Base-by-base conservation (phyloP, 257 asterid genomes). In the Echites panduratus region DNA sequence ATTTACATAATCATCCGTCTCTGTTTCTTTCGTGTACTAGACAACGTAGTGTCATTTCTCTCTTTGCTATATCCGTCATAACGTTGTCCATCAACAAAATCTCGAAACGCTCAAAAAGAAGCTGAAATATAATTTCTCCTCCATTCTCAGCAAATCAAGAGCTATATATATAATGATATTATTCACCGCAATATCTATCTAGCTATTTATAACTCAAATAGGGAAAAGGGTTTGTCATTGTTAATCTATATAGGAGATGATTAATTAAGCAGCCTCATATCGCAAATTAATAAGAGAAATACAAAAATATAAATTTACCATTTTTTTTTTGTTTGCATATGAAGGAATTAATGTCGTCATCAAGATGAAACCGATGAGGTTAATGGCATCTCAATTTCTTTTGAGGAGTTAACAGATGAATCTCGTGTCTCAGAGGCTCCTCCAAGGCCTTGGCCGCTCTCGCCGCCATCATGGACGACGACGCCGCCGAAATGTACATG, bases 381-480 rank as follows among this genome's bases (percentile, higher is more conserved):
- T 20, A 80, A 76, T 16, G 83, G 83, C 73, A 72, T 76, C 73
- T 80, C 83, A 63, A 63, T 40, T 76, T 80, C 84, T 73, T 62
- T 73, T 10, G 84, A 72, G 1, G 81, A 77, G 22, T 49, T 24
- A 45, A 59, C 24, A 16, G 82, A 77, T 35, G 77, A 58, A 45
- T 71, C 70, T 67, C 53, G 64, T 49, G 61, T 75, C 5, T 48
- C 74, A 10, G 20, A 63, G 7, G n/a, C 20, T 7, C 52, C 76
- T 38, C 38, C 57, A 9, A 24, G 20, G 1, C 59, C 59, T 8
- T 22, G 27, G 49, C 20, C 40, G 4, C 52, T 40, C 17, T 74
- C 56, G 14, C 54, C 59, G 0, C n/a, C n/a, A n/a, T 68, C 72
- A 10, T 13, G 38, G 45, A 69, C 73, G 27, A 69, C 62, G 4